These are phyloP conservation scores for bread wheat (Triticum aestivum) DNA, from an alignment of 176 grass and related monocot genomes.

Conservation along the genomic window DNA sequence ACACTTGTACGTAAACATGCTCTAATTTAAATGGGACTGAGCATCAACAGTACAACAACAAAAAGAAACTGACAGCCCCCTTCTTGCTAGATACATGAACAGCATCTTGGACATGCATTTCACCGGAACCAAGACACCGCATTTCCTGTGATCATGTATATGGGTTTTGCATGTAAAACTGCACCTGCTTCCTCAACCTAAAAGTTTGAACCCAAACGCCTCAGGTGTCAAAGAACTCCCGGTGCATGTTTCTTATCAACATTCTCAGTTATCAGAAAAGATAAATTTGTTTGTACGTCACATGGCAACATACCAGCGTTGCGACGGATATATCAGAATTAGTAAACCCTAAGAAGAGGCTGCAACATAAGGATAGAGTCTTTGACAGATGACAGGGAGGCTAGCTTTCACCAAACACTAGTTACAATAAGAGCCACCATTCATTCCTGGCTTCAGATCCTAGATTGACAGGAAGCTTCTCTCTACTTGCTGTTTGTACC, in stretches of 20 bases:
- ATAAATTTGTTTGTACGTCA: background rate
- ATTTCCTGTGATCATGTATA: background rate
- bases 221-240: background rate
- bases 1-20: too few species aligned
- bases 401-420: background rate
- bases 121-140: background rate
- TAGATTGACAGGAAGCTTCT: background rate
- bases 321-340: background rate
- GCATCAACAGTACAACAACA: too few species aligned
- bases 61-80: too few species aligned
- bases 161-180: background rate
- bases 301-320: background rate
- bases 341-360: background rate
- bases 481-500: background rate
- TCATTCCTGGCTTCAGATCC: background rate
- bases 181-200: background rate
- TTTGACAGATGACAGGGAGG: background rate
- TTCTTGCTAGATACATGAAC: background rate
- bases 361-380: background rate
- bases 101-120: background rate
- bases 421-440: background rate
- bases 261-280: background rate
- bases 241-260: background rate
- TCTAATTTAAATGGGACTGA: too few species aligned
- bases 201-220: background rate